A percentile compares a stretch with the other conserved stretches of the same genome.
Conservation (phyloP, 805 yeast species). For the Hanseniaspora jakobsenii region DNA sequence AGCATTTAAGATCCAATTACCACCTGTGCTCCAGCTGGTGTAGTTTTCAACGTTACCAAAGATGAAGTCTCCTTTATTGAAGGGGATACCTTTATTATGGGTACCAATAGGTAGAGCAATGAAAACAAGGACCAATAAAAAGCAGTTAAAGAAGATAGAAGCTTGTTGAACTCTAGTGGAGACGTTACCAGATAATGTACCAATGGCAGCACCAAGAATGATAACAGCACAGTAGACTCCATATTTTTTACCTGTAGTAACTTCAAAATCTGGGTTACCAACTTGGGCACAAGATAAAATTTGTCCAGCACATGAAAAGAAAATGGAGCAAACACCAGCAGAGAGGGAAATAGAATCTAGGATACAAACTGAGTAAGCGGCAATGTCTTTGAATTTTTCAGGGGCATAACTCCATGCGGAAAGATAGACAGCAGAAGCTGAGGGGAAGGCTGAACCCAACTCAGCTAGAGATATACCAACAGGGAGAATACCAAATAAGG, state of each 20-base stretch:
- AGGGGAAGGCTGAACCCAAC: slow-evolving; percentile 50
- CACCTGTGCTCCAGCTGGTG: slow-evolving; percentile 46
- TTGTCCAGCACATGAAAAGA: slow-evolving; percentile 47
- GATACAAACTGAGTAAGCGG: slow-evolving; percentile 47
- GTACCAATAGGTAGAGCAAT: slow-evolving; percentile 53
- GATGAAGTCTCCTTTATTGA: slow-evolving; percentile 42
- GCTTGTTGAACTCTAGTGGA: slow-evolving; percentile 44
- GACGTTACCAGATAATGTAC: slow-evolving; percentile 41
- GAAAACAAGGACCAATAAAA: slow-evolving; percentile 38
- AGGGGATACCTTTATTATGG: slow-evolving; percentile 21
- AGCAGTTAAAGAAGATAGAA: slow-evolving; percentile 41
- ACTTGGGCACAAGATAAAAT: slow-evolving; percentile 40
- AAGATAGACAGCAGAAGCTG: slow-evolving; percentile 54
- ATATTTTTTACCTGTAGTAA: slow-evolving; percentile 40
- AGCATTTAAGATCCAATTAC: slow-evolving; percentile 38
- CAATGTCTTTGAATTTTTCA: slow-evolving; percentile 32
- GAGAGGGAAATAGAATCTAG: slow-evolving; percentile 49
- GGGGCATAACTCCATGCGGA: slow-evolving; percentile 53
- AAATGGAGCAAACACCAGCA: slow-evolving; percentile 48
- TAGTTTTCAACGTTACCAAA: slow-evolving; percentile 41
- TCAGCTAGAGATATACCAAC: slow-evolving; percentile 48
- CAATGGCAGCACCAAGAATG: slow-evolving; percentile 36
- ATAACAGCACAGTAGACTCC: slow-evolving; percentile 51
- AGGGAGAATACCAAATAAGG: slow-evolving; percentile 33
- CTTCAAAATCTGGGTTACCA: slow-evolving; percentile 33